Conservation (phyloP, 2,329 filamentous ascomycete genomes). For the Truncatella angustata region DNA sequence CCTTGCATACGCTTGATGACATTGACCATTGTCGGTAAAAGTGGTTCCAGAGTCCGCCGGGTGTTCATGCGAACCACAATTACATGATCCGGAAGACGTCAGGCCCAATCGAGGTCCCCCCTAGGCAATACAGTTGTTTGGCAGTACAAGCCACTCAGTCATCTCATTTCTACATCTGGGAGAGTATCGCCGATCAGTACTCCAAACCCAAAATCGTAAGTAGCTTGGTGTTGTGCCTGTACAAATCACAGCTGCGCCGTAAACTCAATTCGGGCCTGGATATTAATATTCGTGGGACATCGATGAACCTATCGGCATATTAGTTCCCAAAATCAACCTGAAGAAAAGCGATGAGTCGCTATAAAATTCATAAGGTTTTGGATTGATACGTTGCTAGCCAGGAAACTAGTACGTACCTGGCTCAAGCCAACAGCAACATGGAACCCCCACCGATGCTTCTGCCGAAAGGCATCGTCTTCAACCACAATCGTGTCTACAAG, state of each 20-base stretch:
- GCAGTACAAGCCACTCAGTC: too few species aligned
- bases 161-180: too few species aligned
- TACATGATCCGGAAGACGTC: slow-evolving; percentile 3
- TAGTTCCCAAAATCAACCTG: background rate
- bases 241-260: too few species aligned
- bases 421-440: slow-evolving; percentile 20
- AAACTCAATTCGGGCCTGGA: too few species aligned
- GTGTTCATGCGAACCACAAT: background rate
- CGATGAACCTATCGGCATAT: background rate
- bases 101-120: background rate
- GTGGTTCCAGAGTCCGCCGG: slow-evolving; percentile 1
- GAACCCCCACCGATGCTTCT: slow-evolving; percentile 42
- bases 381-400: background rate
- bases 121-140: background rate
- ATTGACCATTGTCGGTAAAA: slow-evolving; percentile 7
- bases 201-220: too few species aligned
- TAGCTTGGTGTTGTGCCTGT: too few species aligned
- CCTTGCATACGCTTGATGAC: slow-evolving; percentile 6
- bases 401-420: slow-evolving; percentile 5
- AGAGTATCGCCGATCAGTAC: too few species aligned
- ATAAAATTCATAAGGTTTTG: background rate
- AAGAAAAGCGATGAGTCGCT: background rate
- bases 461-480: slow-evolving; percentile 57
- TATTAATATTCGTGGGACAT: too few species aligned
- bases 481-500: slow-evolving; percentile 49